phyloP scores from a whole-genome alignment of 257 asterid species.

The Vinca minor region DNA sequence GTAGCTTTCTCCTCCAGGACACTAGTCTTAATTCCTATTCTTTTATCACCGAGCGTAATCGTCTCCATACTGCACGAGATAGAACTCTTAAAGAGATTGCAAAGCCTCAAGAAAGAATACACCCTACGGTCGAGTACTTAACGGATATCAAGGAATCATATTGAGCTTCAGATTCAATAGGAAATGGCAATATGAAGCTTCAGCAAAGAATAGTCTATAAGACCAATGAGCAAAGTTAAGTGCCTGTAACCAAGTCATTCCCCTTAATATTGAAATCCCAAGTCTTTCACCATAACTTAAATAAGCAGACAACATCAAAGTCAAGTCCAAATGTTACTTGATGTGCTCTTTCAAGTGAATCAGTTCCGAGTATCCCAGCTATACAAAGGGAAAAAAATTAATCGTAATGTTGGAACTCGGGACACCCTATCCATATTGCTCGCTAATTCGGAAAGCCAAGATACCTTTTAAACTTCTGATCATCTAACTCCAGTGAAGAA shows the following conservation, averaged over 20 bases:
- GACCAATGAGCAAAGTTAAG: neutral
- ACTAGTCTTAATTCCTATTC: slow-evolving; percentile 93
- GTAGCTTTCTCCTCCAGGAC: slow-evolving; percentile 98
- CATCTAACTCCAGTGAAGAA: neutral
- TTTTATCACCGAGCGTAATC: slow-evolving; percentile 90
- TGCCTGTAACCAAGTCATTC: neutral
- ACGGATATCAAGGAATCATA: neutral
- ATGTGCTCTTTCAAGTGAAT: too few relatives aligned
- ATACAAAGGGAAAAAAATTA: neutral
- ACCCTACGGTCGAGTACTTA: neutral
- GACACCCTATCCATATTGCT: neutral
- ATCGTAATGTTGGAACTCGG: neutral
- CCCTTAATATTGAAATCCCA: neutral
- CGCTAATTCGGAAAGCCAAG: neutral
- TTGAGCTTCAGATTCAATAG: neutral
- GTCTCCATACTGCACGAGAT: slow-evolving; percentile 84
- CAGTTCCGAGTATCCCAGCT: neutral
- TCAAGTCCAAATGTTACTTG: neutral
- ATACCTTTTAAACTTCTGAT: neutral
- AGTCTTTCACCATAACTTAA: neutral
- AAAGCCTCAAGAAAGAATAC: neutral
- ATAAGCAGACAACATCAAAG: neutral
- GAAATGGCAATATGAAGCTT: neutral
- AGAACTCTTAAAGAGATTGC: slow-evolving; percentile 9
- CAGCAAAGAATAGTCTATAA: neutral